Evolutionary conservation across 2,329 filamentous ascomycete genomes (phyloP).

Genomic region (Elsinoe necatrix): DNA sequence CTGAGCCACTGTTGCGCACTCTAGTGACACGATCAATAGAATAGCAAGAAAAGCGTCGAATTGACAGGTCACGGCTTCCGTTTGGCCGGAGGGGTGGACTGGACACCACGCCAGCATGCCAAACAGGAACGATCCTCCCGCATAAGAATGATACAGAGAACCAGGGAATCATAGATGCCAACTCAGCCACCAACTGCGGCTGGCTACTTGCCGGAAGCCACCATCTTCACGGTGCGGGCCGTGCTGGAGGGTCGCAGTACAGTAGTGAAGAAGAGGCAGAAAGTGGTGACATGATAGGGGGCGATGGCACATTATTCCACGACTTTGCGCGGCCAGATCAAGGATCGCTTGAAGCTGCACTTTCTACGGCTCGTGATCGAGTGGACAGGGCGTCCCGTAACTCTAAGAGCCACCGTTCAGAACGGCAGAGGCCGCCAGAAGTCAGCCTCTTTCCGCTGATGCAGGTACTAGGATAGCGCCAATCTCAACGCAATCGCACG

Average conservation of each 20-base stretch:
- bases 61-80: constrained; percentile 5
- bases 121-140: constrained; percentile 6
- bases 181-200: not conserved
- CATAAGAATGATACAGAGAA: not conserved
- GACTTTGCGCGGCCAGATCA: not conserved
- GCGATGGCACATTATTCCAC: constrained; percentile 2
- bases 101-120: not conserved
- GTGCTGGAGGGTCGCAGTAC: not conserved
- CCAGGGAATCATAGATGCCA: constrained; percentile 2
- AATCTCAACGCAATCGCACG: constrained; percentile 13
- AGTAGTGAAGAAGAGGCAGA: not conserved
- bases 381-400: constrained; percentile 12
- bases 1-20: not conserved
- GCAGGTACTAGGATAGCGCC: constrained; percentile 13
- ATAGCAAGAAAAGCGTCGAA: not conserved
- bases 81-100: not conserved
- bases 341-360: constrained; percentile 12
- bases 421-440: constrained; percentile 5
- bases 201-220: constrained; percentile 1
- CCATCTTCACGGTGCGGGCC: constrained; percentile 4
- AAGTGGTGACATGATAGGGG: constrained; percentile 6
- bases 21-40: not conserved
- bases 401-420: constrained; percentile 9
- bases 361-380: constrained; percentile 11
- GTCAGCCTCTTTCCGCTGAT: constrained; percentile 11